Evolutionary conservation across 2,329 filamentous ascomycete species (phyloP).

Genomic region (Colletotrichum tofieldiae): DNA sequence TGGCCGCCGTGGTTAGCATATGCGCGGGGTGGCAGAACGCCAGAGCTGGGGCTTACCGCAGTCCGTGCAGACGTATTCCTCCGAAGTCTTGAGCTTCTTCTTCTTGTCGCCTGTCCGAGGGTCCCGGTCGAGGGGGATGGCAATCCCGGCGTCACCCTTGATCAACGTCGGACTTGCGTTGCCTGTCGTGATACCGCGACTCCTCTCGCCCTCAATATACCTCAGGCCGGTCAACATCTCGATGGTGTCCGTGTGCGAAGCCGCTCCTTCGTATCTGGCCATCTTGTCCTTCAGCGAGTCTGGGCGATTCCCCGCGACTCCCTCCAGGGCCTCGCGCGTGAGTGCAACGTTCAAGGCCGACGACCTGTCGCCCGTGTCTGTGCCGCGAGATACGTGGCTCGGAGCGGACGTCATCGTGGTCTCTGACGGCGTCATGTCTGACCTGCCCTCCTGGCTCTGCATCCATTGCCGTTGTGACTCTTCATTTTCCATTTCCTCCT

Average conservation of each 20-base stretch:
- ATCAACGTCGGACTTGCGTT: slow-evolving; percentile 86
- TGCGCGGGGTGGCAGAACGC: background rate
- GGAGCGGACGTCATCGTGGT: slow-evolving; percentile 55
- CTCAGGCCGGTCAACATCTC: slow-evolving; percentile 93
- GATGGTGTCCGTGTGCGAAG: slow-evolving; percentile 86
- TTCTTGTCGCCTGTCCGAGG: slow-evolving; percentile 83
- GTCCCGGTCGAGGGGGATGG: slow-evolving; percentile 86
- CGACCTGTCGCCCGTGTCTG: slow-evolving; percentile 76
- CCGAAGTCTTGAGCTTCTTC: slow-evolving; percentile 85
- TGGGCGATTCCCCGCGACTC: slow-evolving; percentile 74
- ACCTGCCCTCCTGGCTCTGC: slow-evolving; percentile 70
- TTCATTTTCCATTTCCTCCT: slow-evolving; percentile 86
- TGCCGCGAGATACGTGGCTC: slow-evolving; percentile 53
- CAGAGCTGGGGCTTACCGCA: slow-evolving; percentile 74
- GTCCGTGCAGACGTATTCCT: slow-evolving; percentile 96
- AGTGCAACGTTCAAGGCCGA: slow-evolving; percentile 75
- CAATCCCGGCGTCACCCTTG: slow-evolving; percentile 88
- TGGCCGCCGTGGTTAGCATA: slow-evolving; percentile 49
- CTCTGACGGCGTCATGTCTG: slow-evolving; percentile 68
- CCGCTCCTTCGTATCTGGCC: slow-evolving; percentile 82
- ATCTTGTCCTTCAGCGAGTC: slow-evolving; percentile 90
- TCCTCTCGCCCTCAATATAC: slow-evolving; percentile 91
- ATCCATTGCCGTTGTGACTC: slow-evolving; percentile 74
- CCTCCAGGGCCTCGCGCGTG: slow-evolving; percentile 86
- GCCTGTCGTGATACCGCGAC: slow-evolving; percentile 89